Evolutionary conservation across 169 alveolate species (phyloP), one percentile per base, ranked within the genome.

Genomic region (Eimeria necatrix): DNA sequence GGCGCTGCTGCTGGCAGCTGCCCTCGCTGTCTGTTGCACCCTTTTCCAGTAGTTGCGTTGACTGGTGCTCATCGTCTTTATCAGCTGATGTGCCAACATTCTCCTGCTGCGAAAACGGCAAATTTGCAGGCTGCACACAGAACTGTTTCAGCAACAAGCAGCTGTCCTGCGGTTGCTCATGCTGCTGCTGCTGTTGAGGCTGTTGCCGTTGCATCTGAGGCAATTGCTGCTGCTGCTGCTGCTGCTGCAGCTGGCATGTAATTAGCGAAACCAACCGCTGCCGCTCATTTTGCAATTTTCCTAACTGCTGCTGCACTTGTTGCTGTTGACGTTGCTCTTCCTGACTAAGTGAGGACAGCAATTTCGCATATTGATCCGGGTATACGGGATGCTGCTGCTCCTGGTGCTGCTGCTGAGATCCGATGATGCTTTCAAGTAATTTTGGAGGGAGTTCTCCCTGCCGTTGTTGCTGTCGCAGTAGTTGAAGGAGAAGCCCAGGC

Each of bases 401-500:
- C 88, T 46, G 68, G 46, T 60, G 92, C 51, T 59, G 92, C 80
- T 56, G 59, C 1, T 41, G 92, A 49, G 10, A 24, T 2, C 51
- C 76, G 32, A 49, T 24, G 46, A 5, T 20, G 41, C 46, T 78
- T 26, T 41, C 26, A n/a, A 60, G 80, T 46, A 85, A 56, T 52
- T 60, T 56, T 14, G 24, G 60, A 4, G 41, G 90, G 7, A 81
- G 26, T 51, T 48, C 18, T 59, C 60, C 48, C 48, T 20, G 16
- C 48, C 18, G 41, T 14, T 59, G 92, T 51, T 60, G 68, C 22
- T 85, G 92, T 59, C 61, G 80, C 92, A 85, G 92, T 78, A 85
- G 26, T 60, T 56, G 59, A 5, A 85, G 22, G 61, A 85, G 26
- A 20, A 85, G 64, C 49, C 81, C 92, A 3, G 92, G 92, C 20